A percentile compares a stretch with the other conserved stretches of the same genome.
Conservation (phyloP, 2,329 filamentous ascomycete species). For the Aspergillus candidus region DNA sequence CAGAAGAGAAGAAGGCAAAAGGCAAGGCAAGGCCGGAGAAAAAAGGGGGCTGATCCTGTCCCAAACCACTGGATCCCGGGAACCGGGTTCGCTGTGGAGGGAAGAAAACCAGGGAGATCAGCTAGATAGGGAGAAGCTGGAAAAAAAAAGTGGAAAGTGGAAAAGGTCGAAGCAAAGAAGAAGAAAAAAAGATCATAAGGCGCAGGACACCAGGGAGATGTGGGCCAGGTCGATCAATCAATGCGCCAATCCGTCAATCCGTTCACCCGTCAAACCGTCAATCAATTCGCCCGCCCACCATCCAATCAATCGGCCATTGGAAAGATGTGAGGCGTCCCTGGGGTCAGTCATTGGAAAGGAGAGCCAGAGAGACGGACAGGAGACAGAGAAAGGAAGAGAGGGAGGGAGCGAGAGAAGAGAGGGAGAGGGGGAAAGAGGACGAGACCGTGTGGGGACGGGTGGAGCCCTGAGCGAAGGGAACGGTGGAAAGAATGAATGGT, state of each 20-base stretch:
- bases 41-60: constrained; percentile 13
- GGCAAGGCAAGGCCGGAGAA: constrained; percentile 2
- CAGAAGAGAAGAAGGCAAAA: constrained; percentile 4
- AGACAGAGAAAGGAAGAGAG: not conserved
- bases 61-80: constrained; percentile 21
- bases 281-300: no score
- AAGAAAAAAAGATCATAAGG: not conserved
- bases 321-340: no score
- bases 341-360: not conserved
- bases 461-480: no score
- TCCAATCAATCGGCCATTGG: no score
- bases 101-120: constrained; percentile 5
- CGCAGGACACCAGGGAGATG: constrained; percentile 1
- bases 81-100: constrained; percentile 15
- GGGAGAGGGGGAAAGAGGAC: no score
- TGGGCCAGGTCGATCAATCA: constrained; percentile 12
- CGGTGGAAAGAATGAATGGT: no score
- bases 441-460: no score
- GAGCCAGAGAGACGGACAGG: not conserved
- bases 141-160: constrained; percentile 1
- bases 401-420: constrained; percentile 2
- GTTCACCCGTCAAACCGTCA: not conserved
- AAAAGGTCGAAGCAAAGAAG: constrained; percentile 1
- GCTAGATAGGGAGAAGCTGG: constrained; percentile 5
- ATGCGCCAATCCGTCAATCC: not conserved